A percentile compares a stretch with the other conserved stretches of the same genome.
Evolutionary conservation across 352 stramenopile genomes (phyloP).

Genomic region (Globisporangium sylvaticum): DNA sequence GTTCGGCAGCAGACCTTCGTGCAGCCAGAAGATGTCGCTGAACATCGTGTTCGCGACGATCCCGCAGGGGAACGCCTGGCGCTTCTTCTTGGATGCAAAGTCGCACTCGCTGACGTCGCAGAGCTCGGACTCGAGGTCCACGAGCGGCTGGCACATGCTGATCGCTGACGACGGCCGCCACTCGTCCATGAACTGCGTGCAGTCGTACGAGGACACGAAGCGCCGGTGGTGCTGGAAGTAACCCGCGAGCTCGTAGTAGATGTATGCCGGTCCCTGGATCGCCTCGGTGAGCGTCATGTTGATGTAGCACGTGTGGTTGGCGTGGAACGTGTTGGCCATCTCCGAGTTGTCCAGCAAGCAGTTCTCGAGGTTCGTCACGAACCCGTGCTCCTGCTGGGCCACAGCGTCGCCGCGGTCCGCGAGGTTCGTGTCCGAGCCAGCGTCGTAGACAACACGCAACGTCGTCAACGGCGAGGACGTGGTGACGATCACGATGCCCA

Average conservation of each 20-base stretch:
- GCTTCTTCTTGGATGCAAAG: constrained; percentile 20
- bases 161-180: constrained; percentile 36
- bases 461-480: constrained; percentile 47
- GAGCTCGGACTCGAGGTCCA: constrained; percentile 25
- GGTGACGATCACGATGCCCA: constrained; percentile 47
- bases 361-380: constrained; percentile 38
- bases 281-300: constrained; percentile 48
- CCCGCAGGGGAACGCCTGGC: constrained; percentile 61
- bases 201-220: constrained; percentile 67
- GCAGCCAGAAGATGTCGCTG: constrained; percentile 84
- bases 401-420: constrained; percentile 19
- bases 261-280: constrained; percentile 28
- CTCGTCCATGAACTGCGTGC: constrained; percentile 58
- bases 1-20: constrained; percentile 43
- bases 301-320: constrained; percentile 71
- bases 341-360: constrained; percentile 36
- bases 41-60: constrained; percentile 82
- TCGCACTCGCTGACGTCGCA: constrained; percentile 44
- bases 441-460: constrained; percentile 66
- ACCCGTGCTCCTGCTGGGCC: constrained; percentile 28
- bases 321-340: constrained; percentile 62
- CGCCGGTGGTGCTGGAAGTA: constrained; percentile 75
- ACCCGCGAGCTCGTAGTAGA: constrained; percentile 66
- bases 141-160: constrained; percentile 51
- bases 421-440: constrained; percentile 23